Conservation (phyloP, 305 asterid genomes). For the Rubia occidens region DNA sequence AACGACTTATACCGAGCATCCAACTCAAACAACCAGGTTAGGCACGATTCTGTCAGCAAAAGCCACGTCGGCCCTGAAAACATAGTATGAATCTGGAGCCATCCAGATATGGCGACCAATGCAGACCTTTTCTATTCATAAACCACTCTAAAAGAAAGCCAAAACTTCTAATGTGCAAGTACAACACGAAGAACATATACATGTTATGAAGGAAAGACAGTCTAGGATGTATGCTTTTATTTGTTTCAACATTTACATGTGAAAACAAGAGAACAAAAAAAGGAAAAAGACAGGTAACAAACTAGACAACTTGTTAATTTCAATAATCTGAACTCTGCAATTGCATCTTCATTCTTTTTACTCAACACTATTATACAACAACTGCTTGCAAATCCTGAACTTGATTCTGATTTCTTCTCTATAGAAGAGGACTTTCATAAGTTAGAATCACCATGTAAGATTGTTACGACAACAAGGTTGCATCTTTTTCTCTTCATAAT, state of each 20-base stretch:
- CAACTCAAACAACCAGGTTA: no score
- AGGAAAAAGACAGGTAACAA: neutral
- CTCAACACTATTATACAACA: neutral
- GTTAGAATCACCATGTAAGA: constrained; percentile 3
- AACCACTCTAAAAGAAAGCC: neutral
- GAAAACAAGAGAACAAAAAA: neutral
- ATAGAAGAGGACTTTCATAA: neutral
- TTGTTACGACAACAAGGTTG: neutral
- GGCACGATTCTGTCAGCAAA: no score
- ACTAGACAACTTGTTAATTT: neutral
- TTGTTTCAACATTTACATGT: neutral
- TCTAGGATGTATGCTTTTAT: neutral
- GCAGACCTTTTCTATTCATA: neutral
- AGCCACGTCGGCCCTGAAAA: no score
- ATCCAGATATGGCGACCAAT: no score
- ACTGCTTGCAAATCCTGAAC: neutral
- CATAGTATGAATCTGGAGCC: no score
- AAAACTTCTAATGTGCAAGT: neutral
- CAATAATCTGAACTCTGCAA: constrained; percentile 12
- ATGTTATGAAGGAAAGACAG: neutral
- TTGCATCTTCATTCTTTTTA: no score
- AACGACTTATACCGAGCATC: no score
- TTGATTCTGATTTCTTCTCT: neutral
- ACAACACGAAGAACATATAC: neutral
- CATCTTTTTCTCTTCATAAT: constrained; percentile 27